Evolutionary conservation across 441 rosid species (phyloP), one percentile per base, ranked within the genome.

Genomic region (Populus hybrid): DNA sequence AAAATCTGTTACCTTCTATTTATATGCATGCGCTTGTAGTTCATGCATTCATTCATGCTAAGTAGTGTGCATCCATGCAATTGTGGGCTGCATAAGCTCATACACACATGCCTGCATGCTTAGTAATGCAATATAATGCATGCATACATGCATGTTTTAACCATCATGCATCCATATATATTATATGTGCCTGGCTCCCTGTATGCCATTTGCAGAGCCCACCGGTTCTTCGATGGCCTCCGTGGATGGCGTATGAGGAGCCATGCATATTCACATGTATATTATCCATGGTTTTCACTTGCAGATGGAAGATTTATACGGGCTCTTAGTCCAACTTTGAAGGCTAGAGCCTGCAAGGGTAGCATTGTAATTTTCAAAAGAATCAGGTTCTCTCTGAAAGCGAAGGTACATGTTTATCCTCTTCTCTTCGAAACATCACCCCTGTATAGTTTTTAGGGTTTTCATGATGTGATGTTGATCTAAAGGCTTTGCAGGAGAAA

Each of bases 241-340:
- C 82, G 91, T 88, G 95, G 89, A 92, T 93, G 98, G 98, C 98
- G 97, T 93, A 93, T 93, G 98, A 90, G 98, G 98, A 93, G 98
- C 98, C 98, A 92, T 87, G 97, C 97, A 91, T 93, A 86, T 84
- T 79, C 36, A 45, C 71, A 29, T 42, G 26, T 74, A 21, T 63
- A 45, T 74, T 31, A 45, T 77, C 59, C 63, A 75, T 76, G 63
- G 21, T 56, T 9, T 67, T 29, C n/a, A 2, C 65, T 23, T 23
- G 6, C 65, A 61, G 28, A 59, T 7, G 64, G 26, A 21, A 9
- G 21, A 21, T 7, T 59, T 59, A 59, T 8, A n/a, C 64, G 21
- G 1, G 9, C 9, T 59, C 16, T 14, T 35, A 53, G 70, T 72
- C 59, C 83, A 78, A 77, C 74, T 21, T 72, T 6, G 31, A 53